A percentile compares a stretch with the other conserved stretches of the same genome.
Evolutionary conservation across 2,329 filamentous ascomycete genomes (phyloP).

Genomic region (Pseudogymnoascus sp.): DNA sequence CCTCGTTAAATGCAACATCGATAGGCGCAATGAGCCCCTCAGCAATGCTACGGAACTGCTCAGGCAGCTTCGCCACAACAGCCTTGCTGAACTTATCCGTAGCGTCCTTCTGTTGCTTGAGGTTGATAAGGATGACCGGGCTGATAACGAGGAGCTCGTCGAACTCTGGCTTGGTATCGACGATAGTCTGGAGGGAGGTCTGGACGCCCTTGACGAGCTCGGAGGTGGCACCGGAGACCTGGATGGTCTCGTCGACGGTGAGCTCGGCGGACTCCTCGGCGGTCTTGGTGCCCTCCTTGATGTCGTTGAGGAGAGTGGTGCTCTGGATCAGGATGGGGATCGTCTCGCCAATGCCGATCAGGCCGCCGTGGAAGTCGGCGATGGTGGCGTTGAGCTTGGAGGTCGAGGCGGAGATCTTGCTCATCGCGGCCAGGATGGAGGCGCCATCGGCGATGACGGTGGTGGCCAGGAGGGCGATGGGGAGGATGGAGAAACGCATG

Average conservation of each 20-base stretch:
- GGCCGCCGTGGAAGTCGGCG: slow-evolving; percentile 9
- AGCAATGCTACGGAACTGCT: slow-evolving; percentile 10
- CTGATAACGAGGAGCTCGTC: slow-evolving; percentile 32
- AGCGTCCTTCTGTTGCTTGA: slow-evolving; percentile 34
- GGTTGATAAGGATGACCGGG: slow-evolving; percentile 35
- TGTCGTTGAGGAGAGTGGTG: slow-evolving; percentile 31
- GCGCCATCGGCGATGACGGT: slow-evolving; percentile 20
- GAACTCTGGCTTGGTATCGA: slow-evolving; percentile 35
- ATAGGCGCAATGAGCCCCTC: slow-evolving; percentile 32
- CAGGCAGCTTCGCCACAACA: slow-evolving; percentile 16
- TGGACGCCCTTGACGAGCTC: slow-evolving; percentile 9
- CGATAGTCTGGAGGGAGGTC: slow-evolving; percentile 12
- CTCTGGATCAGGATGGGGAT: slow-evolving; percentile 34
- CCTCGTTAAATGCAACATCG: slow-evolving; percentile 18
- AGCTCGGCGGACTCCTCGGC: slow-evolving; percentile 33
- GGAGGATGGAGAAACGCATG: slow-evolving; percentile 17
- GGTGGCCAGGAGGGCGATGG: slow-evolving; percentile 14
- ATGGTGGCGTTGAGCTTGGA: slow-evolving; percentile 17
- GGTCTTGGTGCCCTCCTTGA: slow-evolving; percentile 32
- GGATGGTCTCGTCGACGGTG: slow-evolving; percentile 31
- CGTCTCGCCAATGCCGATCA: slow-evolving; percentile 14
- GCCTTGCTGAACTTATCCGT: slow-evolving; percentile 24
- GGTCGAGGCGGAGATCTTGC: slow-evolving; percentile 17
- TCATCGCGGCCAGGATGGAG: slow-evolving; percentile 19
- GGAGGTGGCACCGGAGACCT: slow-evolving; percentile 28